Evolutionary conservation across 176 grass and related monocot genomes (phyloP).

Genomic region (Saccharum officinarum): DNA sequence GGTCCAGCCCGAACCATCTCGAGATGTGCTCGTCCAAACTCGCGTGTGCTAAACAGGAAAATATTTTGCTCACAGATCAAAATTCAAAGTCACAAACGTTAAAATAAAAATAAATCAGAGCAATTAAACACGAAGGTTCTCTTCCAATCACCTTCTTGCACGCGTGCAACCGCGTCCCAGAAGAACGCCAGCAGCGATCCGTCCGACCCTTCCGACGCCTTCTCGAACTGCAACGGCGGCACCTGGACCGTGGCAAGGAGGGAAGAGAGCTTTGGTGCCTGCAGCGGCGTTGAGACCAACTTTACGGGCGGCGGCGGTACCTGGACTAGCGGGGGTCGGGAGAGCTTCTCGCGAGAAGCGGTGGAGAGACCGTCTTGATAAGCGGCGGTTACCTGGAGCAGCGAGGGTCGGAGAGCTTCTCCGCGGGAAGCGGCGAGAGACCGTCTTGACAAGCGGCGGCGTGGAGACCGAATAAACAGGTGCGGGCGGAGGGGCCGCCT

Average conservation of each 20-base stretch:
- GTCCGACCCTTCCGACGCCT: background rate
- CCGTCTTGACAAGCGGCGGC: constrained; percentile 5
- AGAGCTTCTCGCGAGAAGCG: background rate
- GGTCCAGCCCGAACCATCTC: constrained; percentile 80
- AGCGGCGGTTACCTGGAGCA: background rate
- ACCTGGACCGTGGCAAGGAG: background rate
- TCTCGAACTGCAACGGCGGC: constrained; percentile 55
- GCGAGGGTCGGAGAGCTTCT: background rate
- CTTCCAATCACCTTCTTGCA: constrained; percentile 64
- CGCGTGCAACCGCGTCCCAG: constrained; percentile 54
- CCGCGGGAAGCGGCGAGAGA: background rate
- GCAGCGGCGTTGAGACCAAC: constrained; percentile 33
- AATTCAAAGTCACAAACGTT: background rate
- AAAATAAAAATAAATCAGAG: background rate
- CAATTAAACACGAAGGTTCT: background rate
- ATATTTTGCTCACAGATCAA: constrained; percentile 13
- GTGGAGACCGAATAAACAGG: background rate
- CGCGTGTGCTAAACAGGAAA: constrained; percentile 55
- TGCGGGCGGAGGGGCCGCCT: background rate
- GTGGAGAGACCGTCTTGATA: constrained; percentile 9
- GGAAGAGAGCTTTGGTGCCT: no score
- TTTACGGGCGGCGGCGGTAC: constrained; percentile 14
- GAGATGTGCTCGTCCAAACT: constrained; percentile 82
- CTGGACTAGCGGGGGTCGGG: constrained; percentile 8
- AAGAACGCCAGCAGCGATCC: constrained; percentile 50